A percentile compares a stretch with the other conserved stretches of the same genome.
Conservation (phyloP, 208 protist genomes). For the Leishmania arabica region DNA sequence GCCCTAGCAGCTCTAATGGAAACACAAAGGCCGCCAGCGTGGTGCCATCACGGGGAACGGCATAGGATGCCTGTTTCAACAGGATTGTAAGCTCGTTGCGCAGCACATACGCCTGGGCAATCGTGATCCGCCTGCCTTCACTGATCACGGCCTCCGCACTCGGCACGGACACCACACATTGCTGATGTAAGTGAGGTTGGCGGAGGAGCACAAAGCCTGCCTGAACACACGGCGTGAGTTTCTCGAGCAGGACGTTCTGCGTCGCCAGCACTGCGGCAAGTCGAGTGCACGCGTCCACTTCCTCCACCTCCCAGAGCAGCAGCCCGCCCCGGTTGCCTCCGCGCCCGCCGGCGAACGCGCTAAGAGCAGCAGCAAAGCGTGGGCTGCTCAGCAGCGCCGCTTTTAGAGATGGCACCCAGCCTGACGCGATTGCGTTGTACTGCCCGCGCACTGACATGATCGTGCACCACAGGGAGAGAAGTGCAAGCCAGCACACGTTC, state of each 20-base stretch:
- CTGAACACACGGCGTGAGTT: slow-evolving; percentile 48
- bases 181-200: slow-evolving; percentile 22
- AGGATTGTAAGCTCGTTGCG: slow-evolving; percentile 24
- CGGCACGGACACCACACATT: slow-evolving; percentile 21
- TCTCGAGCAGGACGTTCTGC: slow-evolving; percentile 32
- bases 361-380: slow-evolving; percentile 55
- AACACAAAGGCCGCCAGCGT: slow-evolving; percentile 29
- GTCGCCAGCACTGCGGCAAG: slow-evolving; percentile 42
- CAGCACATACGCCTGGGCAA: slow-evolving; percentile 22
- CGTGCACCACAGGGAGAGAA: slow-evolving; percentile 47
- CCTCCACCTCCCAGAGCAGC: slow-evolving; percentile 64
- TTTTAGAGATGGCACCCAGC: slow-evolving; percentile 40
- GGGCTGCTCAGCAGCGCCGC: slow-evolving; percentile 37
- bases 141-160: neutral
- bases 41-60: slow-evolving; percentile 24
- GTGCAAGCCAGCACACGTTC: slow-evolving; percentile 59
- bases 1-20: slow-evolving; percentile 19
- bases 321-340: slow-evolving; percentile 15
- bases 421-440: slow-evolving; percentile 15
- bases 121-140: slow-evolving; percentile 20
- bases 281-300: slow-evolving; percentile 51
- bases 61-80: slow-evolving; percentile 21
- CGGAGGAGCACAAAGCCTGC: slow-evolving; percentile 46
- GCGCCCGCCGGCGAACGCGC: slow-evolving; percentile 37
- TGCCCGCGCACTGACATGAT: slow-evolving; percentile 11